phyloP scores from a whole-genome alignment of 2,329 filamentous ascomycete species.

The Orbilia blumenaviensis region DNA sequence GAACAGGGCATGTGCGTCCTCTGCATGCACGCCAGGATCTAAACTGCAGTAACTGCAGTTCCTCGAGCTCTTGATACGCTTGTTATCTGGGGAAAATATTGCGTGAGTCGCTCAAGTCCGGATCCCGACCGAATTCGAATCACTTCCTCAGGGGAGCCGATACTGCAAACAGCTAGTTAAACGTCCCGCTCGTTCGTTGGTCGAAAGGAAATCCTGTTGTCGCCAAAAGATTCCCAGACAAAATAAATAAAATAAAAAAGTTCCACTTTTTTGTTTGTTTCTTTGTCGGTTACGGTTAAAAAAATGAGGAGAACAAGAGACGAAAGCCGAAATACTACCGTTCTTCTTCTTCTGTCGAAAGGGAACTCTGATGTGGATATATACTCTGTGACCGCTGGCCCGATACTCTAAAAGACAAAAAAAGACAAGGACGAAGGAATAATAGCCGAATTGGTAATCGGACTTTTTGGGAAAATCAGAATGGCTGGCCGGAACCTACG shows the following conservation, averaged over 20 bases:
- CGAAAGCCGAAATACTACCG: neutral
- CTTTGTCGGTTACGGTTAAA: neutral
- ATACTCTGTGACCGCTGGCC: neutral
- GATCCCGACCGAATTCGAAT: slow-evolving; percentile 30
- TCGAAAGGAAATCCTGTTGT: neutral
- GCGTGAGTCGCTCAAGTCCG: neutral
- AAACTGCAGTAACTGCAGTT: neutral
- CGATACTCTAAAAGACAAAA: no score
- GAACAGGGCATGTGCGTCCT: slow-evolving; percentile 39
- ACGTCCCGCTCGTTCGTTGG: slow-evolving; percentile 16
- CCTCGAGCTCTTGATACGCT: slow-evolving; percentile 9
- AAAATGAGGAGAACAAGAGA: slow-evolving; percentile 2
- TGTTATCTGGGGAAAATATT: slow-evolving; percentile 26
- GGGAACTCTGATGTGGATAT: slow-evolving; percentile 19
- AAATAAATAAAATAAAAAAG: no score
- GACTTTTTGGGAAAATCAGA: neutral
- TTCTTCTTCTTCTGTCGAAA: no score
- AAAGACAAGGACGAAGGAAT: neutral
- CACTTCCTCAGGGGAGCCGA: slow-evolving; percentile 29
- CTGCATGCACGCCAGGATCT: slow-evolving; percentile 36
- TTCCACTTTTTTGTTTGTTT: neutral
- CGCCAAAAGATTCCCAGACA: slow-evolving; percentile 18
- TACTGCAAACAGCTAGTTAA: slow-evolving; percentile 51
- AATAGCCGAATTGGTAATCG: slow-evolving; percentile 22
- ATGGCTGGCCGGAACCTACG: slow-evolving; percentile 43